Percentiles rank a stretch among this genome's conserved stretches.
Evolutionary conservation across 2,329 filamentous ascomycete species (phyloP).

Genomic region (Basipetospora chlamydospora): DNA sequence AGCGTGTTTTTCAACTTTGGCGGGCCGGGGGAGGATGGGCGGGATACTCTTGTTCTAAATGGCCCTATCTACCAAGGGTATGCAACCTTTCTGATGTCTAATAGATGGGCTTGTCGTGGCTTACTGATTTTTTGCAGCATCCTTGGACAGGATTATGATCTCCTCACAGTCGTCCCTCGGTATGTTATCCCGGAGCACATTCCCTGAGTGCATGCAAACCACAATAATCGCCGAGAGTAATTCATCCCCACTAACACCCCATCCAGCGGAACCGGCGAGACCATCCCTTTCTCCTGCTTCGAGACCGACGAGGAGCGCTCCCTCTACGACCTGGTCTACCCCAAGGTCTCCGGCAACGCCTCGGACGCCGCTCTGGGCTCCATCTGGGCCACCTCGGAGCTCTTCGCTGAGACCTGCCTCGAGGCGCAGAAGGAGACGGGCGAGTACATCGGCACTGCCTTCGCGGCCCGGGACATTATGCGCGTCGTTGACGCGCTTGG

Average conservation of each 20-base stretch:
- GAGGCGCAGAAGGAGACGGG: slow-evolving; percentile 11
- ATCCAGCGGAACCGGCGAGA: slow-evolving; percentile 10
- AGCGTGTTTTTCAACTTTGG: slow-evolving; percentile 25
- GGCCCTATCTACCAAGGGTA: too few species aligned
- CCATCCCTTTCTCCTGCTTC: slow-evolving; percentile 11
- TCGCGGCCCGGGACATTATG: slow-evolving; percentile 23
- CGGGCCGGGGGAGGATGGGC: slow-evolving; percentile 15
- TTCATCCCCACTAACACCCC: neutral
- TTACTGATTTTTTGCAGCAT: too few species aligned
- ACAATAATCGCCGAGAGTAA: neutral
- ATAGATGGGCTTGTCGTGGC: too few species aligned
- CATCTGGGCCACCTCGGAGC: slow-evolving; percentile 9
- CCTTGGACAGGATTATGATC: slow-evolving; percentile 9
- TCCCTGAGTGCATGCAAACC: too few species aligned
- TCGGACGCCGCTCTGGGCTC: slow-evolving; percentile 8
- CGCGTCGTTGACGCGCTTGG: slow-evolving; percentile 21
- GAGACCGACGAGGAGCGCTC: slow-evolving; percentile 1
- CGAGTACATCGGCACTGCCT: slow-evolving; percentile 16
- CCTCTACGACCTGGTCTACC: neutral
- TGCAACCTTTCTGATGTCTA: too few species aligned
- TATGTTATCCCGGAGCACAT: too few species aligned
- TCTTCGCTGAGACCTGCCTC: slow-evolving; percentile 13
- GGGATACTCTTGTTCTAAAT: too few species aligned
- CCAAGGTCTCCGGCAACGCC: neutral
- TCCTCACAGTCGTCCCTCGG: slow-evolving; percentile 12